Evolutionary conservation across 306 rosid species (phyloP), one percentile per base, ranked within the genome.

Genomic region (Amphicarpaea edgeworthii): DNA sequence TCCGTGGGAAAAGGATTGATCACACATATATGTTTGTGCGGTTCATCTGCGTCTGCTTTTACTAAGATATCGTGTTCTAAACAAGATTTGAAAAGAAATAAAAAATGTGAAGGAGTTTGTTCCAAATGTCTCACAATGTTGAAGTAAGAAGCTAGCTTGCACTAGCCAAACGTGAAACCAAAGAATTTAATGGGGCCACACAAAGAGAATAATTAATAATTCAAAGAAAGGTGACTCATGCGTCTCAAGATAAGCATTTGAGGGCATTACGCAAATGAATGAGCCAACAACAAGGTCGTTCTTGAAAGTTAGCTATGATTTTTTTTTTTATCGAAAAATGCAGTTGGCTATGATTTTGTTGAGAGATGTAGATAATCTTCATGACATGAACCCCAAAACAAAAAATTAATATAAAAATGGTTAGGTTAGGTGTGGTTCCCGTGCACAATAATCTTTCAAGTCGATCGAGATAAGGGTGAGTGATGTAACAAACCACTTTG

Each of bases 401-500:
- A 15, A 45, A 68, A 3, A 24, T n/a, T n/a, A n/a, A n/a, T 47
- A 5, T n/a, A 24, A 43, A 9, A 70, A 10, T 23, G 73, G 43
- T 69, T 76, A 40, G 73, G 43, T 69, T 76, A 40, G 78, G 46
- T 70, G 54, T 70, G 69, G 53, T 71, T 78, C 69, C 34, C 64
- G 16, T 69, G 70, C 77, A 3, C 71, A 58, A 46, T 68, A 17
- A 23, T 63, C 51, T 23, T 60, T 26, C 68, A 53, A 21, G 43
- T n/a, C n/a, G n/a, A n/a, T n/a, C 6, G 43, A 55, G 87, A 81
- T 77, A 73, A 85, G 88, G 70, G 41, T 81, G 88, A 85, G 41
- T 81, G 88, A 85, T 78, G 85, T 78, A 85, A 77, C 71, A 3
- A 67, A 68, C 50, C 88, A 74, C 85, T 85, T 80, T 17, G 14